Evolutionary conservation across 257 asterid species (phyloP), one percentile per base, ranked within the genome.

Genomic region (Ehretia macrophylla): DNA sequence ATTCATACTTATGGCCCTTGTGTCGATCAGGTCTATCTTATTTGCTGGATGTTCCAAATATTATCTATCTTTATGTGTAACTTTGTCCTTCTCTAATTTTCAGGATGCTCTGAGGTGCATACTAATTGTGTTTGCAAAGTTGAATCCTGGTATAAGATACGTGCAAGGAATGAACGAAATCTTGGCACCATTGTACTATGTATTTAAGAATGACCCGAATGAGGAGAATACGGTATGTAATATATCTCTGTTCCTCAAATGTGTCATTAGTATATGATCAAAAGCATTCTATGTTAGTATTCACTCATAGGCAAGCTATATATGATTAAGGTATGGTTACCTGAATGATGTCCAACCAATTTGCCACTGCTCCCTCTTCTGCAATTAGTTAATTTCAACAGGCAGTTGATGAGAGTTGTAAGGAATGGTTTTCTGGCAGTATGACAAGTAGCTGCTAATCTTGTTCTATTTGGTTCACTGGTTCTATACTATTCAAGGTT

Each of bases 81-180:
- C n/a, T n/a, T n/a, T n/a, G n/a, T n/a, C n/a, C n/a, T n/a, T n/a
- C n/a, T n/a, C n/a, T 48, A 49, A 12, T 68, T 75, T 73, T 65
- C 83, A 92, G 98, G 97, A 84, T 69, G 81, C 97, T 40, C 72
- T 92, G 73, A 80, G 71, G 75, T 72, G 66, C 71, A 84, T 88
- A 69, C 74, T 88, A 77, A 82, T 82, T 66, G 60, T 91, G 61
- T 91, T 82, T 76, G 98, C 98, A 18, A 91, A 91, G 80, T 72
- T 91, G 75, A 91, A 91, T 78, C 98, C 98, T 39, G 97, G 98
- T 67, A 86, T 91, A 78, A 81, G 95, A 92, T 92, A 92, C 32
- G 98, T 92, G 66, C 98, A 91, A 82, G 98, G 98, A 77, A 91
- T 91, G 98, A 91, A 91, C 78, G 98, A 92, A 83, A 61, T 92